Base-by-base conservation (phyloP, 441 rosid genomes). In the Geranium incanum region DNA sequence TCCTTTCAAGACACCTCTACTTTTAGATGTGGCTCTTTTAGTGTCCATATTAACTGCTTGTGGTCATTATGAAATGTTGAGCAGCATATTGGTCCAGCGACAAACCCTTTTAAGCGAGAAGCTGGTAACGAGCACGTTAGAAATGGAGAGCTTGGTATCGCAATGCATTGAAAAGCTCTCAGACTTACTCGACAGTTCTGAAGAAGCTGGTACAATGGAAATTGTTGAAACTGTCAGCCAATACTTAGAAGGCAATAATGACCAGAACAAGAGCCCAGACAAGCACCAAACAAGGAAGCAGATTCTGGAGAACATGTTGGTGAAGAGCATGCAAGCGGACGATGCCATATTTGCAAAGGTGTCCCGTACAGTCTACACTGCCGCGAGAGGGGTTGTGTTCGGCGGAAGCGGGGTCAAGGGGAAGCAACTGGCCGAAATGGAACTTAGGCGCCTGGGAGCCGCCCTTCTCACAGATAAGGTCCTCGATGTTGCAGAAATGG, bases 281-380 rank as follows among this genome's bases (percentile, higher is more conserved):
- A 76, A 81, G 73, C 80, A 76, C 72, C 79, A 77, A 66, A 66
- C 82, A 1, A 85, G 86, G 83, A 90, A 89, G 79, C 76, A 50
- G n/a, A 74, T 92, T 67, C 86, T 92, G 95, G 82, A 73, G 69
- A 84, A 88, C 73, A 84, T 85, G 81, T 57, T 95, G 72, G 88
- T 81, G 9, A 95, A 84, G 87, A 89, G 96, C 80, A 80, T 95
- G 81, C 90, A 80, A 72, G 92, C 87, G 21, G 93, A 95, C 43
- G 95, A 92, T 78, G 83, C 91, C 6, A 83, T 95, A 71, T 95
- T 90, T 66, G 87, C 82, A 65, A 92, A 84, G 84, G 92, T 95
- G 38, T 86, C 91, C 41, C 81, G 70, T 6, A 87, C 97, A 45
- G 79, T 95, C 11, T 87, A 95, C 75, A 69, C 83, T 72, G 94